Evolutionary conservation across 2,329 filamentous ascomycete genomes (phyloP), one percentile per base, ranked within the genome.

Genomic region (Diplodia sapinea): DNA sequence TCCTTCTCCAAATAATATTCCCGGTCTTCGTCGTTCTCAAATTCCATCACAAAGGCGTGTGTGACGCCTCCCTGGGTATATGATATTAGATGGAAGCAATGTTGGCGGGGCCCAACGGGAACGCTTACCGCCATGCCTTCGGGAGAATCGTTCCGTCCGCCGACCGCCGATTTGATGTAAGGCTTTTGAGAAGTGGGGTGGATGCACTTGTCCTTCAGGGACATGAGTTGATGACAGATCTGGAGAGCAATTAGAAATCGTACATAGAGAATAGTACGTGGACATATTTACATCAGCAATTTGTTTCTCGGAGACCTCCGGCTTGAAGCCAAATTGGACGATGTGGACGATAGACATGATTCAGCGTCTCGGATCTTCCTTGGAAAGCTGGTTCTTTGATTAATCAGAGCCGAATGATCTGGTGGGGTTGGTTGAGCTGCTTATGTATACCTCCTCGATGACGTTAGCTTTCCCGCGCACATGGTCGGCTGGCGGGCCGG

Each of bases 41-140:
- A 93, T 71, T 91, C 86, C 26, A 85, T 83, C 1, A 93, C 84
- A 70, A 93, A 93, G 0, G 83, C 88, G 74, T 93, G 90, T 0
- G 88, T 88, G 62, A 89, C 86, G 0, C 85, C 89, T 59, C 84
- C 82, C 89, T 79, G 20, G 47, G 40, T 17, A 31, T 2, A 29
- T 29, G 33, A 15, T n/a, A 38, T 68, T 23, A 56, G 57, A 50
- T 57, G 12, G 31, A 33, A 7, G 29, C 20, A 52, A 13, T 20
- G 11, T 26, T 57, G 9, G 40, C 29, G 20, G n/a, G 51, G 38
- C 31, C 55, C 51, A 11, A 43, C 23, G 20, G 51, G 52, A 61
- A 55, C 62, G 12, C 36, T 68, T 80, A 90, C 88, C 79, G 89
- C 84, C 49, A 83, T 77, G 8, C 85, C 86, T 74, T 91, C 88